A percentile compares a stretch with the other conserved stretches of the same genome.
These are phyloP conservation scores for Fragaria nilgerrensis DNA, from an alignment of 306 rosid species.

Conservation along the genomic window DNA sequence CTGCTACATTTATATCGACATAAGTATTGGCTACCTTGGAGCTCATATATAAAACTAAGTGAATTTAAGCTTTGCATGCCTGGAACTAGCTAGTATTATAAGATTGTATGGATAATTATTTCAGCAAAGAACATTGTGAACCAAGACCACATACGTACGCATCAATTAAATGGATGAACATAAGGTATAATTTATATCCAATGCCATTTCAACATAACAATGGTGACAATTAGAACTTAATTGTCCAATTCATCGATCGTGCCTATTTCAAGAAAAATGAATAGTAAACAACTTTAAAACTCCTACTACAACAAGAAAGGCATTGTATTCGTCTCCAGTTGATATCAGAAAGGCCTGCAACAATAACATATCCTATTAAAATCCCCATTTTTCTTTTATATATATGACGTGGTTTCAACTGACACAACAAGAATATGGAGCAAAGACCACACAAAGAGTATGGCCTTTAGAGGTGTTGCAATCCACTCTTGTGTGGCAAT, in stretches of 20 bases:
- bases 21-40: too few species aligned
- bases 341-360: not conserved
- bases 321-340: not conserved
- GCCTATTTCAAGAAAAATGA: not conserved
- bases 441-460: too few species aligned
- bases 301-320: not conserved
- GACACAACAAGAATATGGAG: not conserved
- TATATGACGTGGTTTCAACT: not conserved
- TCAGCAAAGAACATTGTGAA: not conserved
- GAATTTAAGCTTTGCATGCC: not conserved
- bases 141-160: not conserved
- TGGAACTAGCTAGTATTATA: too few species aligned
- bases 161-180: not conserved
- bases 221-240: not conserved
- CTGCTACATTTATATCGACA: too few species aligned
- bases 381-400: not conserved
- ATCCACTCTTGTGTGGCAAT: too few species aligned
- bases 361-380: not conserved
- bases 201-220: not conserved
- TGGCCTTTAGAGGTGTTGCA: too few species aligned
- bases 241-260: not conserved
- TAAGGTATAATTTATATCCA: not conserved
- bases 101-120: too few species aligned
- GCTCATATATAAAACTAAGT: not conserved
- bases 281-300: not conserved